Percentiles rank a stretch among this genome's conserved stretches.
These are phyloP conservation scores for Skeletonema costatum DNA, from an alignment of 108 stramenopile genomes.

Conservation along the genomic window DNA sequence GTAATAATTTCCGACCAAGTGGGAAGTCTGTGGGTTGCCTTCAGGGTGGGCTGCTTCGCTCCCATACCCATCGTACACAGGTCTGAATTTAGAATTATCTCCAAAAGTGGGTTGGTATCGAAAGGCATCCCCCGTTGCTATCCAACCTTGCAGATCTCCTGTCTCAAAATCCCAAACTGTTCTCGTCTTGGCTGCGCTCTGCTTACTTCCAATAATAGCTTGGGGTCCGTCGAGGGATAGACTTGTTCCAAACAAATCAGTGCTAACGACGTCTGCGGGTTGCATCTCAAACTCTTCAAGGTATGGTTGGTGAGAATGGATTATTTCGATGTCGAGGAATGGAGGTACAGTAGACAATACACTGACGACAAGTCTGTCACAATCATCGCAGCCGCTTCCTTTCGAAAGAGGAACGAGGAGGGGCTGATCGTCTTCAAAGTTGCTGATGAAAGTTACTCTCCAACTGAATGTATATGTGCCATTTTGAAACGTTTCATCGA, in stretches of 20 bases:
- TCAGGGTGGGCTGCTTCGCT: constrained; percentile 13
- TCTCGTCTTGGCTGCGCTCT: constrained; percentile 46
- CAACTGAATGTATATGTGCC: constrained; percentile 51
- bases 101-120: constrained; percentile 77
- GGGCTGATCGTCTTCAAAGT: constrained; percentile 41
- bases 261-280: constrained; percentile 31
- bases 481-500: constrained; percentile 1
- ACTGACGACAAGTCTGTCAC: constrained; percentile 26
- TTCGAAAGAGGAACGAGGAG: constrained; percentile 28
- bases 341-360: constrained; percentile 30
- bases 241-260: constrained; percentile 46
- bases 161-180: constrained; percentile 91
- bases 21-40: constrained; percentile 30
- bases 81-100: constrained; percentile 64
- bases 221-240: constrained; percentile 43
- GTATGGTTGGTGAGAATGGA: constrained; percentile 22
- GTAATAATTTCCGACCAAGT: constrained; percentile 65
- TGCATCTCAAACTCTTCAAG: constrained; percentile 34
- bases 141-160: constrained; percentile 77
- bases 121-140: constrained; percentile 70
- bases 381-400: constrained; percentile 23
- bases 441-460: constrained; percentile 62
- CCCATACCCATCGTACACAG: constrained; percentile 49
- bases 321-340: constrained; percentile 8
- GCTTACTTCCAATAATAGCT: constrained; percentile 63